Conservation (phyloP, 2,329 filamentous ascomycete species). For the Thyridium curvatum region DNA sequence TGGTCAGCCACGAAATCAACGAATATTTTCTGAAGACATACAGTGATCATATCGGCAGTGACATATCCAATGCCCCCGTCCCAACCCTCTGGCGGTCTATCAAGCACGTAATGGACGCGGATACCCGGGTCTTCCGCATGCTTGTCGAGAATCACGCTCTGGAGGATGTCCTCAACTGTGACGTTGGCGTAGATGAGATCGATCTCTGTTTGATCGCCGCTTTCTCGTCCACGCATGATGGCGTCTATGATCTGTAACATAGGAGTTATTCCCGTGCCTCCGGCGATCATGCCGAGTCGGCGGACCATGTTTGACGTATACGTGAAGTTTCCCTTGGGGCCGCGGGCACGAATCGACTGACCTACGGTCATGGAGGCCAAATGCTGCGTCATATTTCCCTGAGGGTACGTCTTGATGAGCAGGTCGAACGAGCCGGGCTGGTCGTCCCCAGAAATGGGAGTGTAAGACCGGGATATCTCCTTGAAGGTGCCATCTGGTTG, state of each 20-base stretch:
- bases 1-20: too few relatives aligned
- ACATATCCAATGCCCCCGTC: too few relatives aligned
- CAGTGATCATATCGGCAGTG: too few relatives aligned
- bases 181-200: too few relatives aligned
- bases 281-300: conserved; percentile 96
- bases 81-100: too few relatives aligned
- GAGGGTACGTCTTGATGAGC: conserved; percentile 95
- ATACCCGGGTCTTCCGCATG: too few relatives aligned
- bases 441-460: conserved; percentile 83
- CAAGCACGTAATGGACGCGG: too few relatives aligned
- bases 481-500: conserved; percentile 66
- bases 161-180: too few relatives aligned
- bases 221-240: too few relatives aligned
- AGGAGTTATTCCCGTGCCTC: conserved; percentile 94
- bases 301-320: conserved; percentile 96
- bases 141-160: too few relatives aligned
- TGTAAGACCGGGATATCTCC: conserved; percentile 88
- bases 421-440: conserved; percentile 91
- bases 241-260: conserved; percentile 65
- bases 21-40: too few relatives aligned
- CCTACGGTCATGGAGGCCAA: conserved; percentile 78
- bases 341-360: conserved; percentile 81
- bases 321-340: conserved; percentile 96
- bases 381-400: conserved; percentile 94
- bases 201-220: too few relatives aligned